phyloP scores from a whole-genome alignment of 2,329 filamentous ascomycete species.

The Plectosphaerella sp. region DNA sequence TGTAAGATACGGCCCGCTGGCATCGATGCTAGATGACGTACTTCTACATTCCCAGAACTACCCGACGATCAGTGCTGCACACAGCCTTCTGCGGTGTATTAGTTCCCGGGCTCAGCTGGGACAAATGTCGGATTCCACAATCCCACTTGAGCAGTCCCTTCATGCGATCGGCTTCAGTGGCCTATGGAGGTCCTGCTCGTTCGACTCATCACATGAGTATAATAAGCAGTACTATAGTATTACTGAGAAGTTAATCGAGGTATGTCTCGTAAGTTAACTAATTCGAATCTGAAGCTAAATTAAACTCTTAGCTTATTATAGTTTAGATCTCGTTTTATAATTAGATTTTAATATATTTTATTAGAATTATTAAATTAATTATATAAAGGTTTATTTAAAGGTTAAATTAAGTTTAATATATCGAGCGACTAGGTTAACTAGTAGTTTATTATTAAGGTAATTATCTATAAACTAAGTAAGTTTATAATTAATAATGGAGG shows the following conservation, averaged over 20 bases:
- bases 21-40: constrained; percentile 55
- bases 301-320: not conserved
- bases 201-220: constrained; percentile 42
- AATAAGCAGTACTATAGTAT: constrained; percentile 48
- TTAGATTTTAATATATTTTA: too few species aligned
- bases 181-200: constrained; percentile 54
- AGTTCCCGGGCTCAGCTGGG: constrained; percentile 50
- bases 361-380: too few species aligned
- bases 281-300: not conserved
- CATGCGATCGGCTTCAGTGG: constrained; percentile 60
- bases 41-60: constrained; percentile 60
- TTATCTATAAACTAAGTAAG: too few species aligned
- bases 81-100: constrained; percentile 54
- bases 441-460: too few species aligned
- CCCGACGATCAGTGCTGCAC: constrained; percentile 54
- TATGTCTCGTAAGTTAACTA: constrained; percentile 23
- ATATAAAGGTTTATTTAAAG: too few species aligned
- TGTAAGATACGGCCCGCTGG: constrained; percentile 49
- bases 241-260: constrained; percentile 59
- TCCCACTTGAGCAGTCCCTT: constrained; percentile 46
- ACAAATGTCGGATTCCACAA: constrained; percentile 40
- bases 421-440: too few species aligned
- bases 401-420: too few species aligned
- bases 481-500: too few species aligned
- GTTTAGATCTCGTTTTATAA: too few species aligned